Percentiles rank a stretch among this genome's conserved stretches.
Evolutionary conservation across 768 basidiomycete genomes (phyloP).

Genomic region (Phaffia tasmanica): DNA sequence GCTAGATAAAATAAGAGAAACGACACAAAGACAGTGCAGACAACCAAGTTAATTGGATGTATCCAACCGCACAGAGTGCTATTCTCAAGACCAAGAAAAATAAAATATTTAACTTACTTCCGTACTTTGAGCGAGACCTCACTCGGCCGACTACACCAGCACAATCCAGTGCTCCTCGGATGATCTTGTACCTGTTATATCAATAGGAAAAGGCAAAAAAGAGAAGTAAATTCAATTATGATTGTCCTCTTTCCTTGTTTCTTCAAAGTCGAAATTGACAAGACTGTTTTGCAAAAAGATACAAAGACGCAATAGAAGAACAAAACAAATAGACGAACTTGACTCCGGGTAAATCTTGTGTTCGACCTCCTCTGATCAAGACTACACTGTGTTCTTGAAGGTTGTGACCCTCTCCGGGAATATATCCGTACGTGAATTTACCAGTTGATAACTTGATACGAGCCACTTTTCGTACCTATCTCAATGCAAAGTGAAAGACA

Average conservation of each 20-base stretch:
- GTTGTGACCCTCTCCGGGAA: slow-evolving; percentile 95
- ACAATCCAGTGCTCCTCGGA: slow-evolving; percentile 84
- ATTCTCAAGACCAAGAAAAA: neutral
- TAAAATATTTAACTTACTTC: slow-evolving; percentile 47
- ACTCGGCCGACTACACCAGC: slow-evolving; percentile 75
- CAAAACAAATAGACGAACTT: slow-evolving; percentile 47
- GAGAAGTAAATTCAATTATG: neutral
- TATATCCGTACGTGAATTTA: slow-evolving; percentile 80
- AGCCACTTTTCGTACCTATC: slow-evolving; percentile 66
- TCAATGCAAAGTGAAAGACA: neutral
- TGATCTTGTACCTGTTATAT: slow-evolving; percentile 73
- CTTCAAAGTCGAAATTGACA: no score
- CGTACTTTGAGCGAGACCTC: slow-evolving; percentile 80
- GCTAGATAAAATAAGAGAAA: slow-evolving; percentile 38
- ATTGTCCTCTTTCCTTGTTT: no score
- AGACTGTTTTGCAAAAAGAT: neutral
- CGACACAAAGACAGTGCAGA: neutral
- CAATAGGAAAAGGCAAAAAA: neutral
- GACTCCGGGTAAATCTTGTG: slow-evolving; percentile 96
- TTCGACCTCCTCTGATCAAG: slow-evolving; percentile 82
- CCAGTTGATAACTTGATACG: slow-evolving; percentile 84
- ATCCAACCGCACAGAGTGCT: slow-evolving; percentile 8
- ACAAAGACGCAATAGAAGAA: neutral
- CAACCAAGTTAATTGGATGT: neutral
- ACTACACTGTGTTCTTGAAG: slow-evolving; percentile 96